Conservation (phyloP, 306 rosid species). For the Lagenaria siceraria region DNA sequence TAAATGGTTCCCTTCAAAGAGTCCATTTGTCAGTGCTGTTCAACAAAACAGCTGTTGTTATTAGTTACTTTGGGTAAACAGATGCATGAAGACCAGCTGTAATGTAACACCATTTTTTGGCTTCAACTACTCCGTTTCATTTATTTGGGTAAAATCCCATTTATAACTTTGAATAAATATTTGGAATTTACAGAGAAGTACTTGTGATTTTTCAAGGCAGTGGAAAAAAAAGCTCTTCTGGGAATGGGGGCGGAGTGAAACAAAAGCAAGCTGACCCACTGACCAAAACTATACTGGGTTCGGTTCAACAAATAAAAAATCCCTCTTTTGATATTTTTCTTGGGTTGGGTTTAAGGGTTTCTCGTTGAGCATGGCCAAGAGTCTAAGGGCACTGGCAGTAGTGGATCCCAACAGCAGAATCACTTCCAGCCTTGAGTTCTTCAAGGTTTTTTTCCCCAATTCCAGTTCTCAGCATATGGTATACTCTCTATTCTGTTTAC, state of each 20-base stretch:
- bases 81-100: neutral
- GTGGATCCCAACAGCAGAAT: neutral
- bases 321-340: neutral
- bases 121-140: too few relatives aligned
- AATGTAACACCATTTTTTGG: neutral
- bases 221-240: neutral
- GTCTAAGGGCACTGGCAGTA: neutral
- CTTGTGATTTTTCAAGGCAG: too few relatives aligned
- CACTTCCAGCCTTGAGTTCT: conserved; percentile 5
- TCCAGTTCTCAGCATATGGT: conserved; percentile 1
- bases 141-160: too few relatives aligned
- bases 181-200: too few relatives aligned
- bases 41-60: too few relatives aligned
- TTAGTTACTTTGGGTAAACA: too few relatives aligned
- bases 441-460: conserved; percentile 10
- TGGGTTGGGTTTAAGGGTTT: neutral
- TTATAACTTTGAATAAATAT: too few relatives aligned
- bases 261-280: neutral
- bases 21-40: too few relatives aligned
- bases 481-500: neutral
- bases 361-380: neutral
- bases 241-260: neutral
- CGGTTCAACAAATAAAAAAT: neutral
- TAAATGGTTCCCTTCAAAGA: too few relatives aligned
- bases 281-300: neutral